These are phyloP conservation scores for Plasmodium blacklocki DNA, from an alignment of 169 alveolate species.

Conservation along the genomic window DNA sequence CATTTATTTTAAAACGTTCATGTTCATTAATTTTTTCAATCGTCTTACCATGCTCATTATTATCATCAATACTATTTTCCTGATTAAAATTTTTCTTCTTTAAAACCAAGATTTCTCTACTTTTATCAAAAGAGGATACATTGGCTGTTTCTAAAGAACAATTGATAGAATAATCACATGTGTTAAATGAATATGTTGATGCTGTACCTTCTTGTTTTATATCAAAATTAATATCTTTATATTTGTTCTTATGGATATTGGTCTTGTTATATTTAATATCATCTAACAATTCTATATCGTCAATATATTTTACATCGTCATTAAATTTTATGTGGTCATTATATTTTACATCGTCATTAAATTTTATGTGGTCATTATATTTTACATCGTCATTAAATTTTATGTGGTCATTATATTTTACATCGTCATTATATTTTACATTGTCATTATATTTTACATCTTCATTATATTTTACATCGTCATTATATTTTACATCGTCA, in stretches of 20 bases:
- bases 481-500: background rate
- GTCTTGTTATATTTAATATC: constrained; percentile 13
- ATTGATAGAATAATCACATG: constrained; percentile 46
- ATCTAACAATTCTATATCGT: constrained; percentile 11
- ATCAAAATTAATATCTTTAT: constrained; percentile 24
- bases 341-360: no score
- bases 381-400: no score
- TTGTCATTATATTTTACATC: no score
- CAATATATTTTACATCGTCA: constrained; percentile 72
- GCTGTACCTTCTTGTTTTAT: constrained; percentile 51
- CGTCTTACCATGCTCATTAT: constrained; percentile 1
- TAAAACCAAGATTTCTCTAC: constrained; percentile 11
- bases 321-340: background rate
- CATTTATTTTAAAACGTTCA: background rate
- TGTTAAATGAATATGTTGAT: constrained; percentile 61
- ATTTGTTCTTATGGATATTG: constrained; percentile 23
- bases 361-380: no score
- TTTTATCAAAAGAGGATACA: constrained; percentile 54
- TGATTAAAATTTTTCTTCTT: background rate
- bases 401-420: no score
- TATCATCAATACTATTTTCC: constrained; percentile 3
- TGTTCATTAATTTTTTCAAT: constrained; percentile 8
- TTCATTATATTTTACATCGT: background rate
- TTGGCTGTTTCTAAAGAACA: constrained; percentile 59
- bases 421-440: no score